Base-by-base conservation (phyloP, 2,329 filamentous ascomycete genomes). In the Ascocoryne sarcoides region DNA sequence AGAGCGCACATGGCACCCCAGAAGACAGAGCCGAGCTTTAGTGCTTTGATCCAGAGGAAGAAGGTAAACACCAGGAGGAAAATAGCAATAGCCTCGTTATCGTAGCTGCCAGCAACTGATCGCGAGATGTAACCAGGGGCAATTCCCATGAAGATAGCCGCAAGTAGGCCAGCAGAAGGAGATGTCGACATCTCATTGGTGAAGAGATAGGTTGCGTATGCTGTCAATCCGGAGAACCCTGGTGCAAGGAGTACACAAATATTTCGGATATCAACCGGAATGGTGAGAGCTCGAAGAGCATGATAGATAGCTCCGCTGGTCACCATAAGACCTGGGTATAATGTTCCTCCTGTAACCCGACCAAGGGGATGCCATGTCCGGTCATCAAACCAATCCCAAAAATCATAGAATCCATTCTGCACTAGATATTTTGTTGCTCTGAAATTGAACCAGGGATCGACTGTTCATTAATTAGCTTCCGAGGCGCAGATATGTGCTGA, bases 361-460 rank as follows among this genome's bases (percentile, higher is more conserved):
- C 92, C 92, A 47, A 98, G 83, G 56, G 92, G 92, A 67, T 98
- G 90, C 92, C 92, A 98, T 78, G 92, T 98, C 70, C 92, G 82
- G 71, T 98, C 92, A 66, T 98, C 92, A 61, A 98, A 98, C 92
- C 92, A 98, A 65, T 98, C 90, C 92, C 92, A 98, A 64, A 98
- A 98, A 65, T 84, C 88, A 66, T 95, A 93, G 69, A 98, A 96
- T 57, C 92, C 92, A 79, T 98, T 79, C 60, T 90, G 78, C 41
- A 98, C 86, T 41, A 98, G 77, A 60, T 98, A 96, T 67, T 96
- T 96, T 42, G 92, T 96, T 52, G 92, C 92, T 65, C 92, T 77
- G 68, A 98, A 98, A 68, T 98, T 98, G 71, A 98, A 98, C 92
- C 92, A 98, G 26, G 92, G 92, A 67, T 98, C 92, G 68, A 98